These are phyloP conservation scores for Echinosophora koreensis DNA, from an alignment of 306 rosid genomes.

Conservation along the genomic window DNA sequence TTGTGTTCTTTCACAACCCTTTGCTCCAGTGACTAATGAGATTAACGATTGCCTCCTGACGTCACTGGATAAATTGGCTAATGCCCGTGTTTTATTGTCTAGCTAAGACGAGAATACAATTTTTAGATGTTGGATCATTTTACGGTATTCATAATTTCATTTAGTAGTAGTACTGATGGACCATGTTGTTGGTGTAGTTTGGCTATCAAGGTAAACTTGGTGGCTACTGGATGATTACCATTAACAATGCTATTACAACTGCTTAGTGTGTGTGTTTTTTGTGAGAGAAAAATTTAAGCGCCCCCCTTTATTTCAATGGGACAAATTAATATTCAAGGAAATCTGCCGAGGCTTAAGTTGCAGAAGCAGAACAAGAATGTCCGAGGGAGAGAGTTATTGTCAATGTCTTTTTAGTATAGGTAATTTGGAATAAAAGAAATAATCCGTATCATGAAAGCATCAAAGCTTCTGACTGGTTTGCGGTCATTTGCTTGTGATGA, in stretches of 20 bases:
- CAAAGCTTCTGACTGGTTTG: neutral
- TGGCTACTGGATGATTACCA: neutral
- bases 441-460: neutral
- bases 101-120: too few relatives aligned
- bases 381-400: neutral
- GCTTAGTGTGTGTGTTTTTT: neutral
- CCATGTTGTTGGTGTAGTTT: neutral
- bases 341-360: neutral
- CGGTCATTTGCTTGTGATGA: neutral
- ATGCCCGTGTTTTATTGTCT: too few relatives aligned
- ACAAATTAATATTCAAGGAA: neutral
- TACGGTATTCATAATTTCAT: neutral
- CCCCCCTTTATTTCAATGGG: neutral
- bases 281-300: too few relatives aligned
- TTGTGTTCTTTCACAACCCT: too few relatives aligned
- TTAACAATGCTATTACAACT: neutral
- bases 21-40: too few relatives aligned
- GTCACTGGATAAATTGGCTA: too few relatives aligned
- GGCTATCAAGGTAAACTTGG: neutral
- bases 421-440: neutral
- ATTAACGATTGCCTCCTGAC: too few relatives aligned
- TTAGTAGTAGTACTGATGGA: neutral
- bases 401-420: neutral
- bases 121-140: neutral
- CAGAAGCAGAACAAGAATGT: neutral